Conservation (phyloP, 257 asterid genomes). For the Plantago elongata region DNA sequence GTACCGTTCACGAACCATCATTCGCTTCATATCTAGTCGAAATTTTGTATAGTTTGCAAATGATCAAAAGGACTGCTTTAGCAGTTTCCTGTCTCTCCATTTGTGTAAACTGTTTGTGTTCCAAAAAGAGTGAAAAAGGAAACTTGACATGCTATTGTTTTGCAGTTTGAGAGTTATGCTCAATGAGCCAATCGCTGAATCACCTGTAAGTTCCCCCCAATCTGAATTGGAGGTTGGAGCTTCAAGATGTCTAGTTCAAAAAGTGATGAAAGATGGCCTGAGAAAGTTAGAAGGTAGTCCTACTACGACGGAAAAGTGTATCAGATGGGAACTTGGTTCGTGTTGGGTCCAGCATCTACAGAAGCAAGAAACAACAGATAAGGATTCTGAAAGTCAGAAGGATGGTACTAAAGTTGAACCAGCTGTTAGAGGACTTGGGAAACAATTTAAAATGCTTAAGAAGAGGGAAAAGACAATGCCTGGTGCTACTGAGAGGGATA, state of each 20-base stretch:
- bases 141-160: constrained; percentile 24
- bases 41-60: no score
- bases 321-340: constrained; percentile 99
- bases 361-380: constrained; percentile 63
- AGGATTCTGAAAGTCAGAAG: constrained; percentile 38
- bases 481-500: constrained; percentile 35
- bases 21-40: not conserved
- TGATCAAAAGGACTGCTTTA: no score
- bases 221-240: constrained; percentile 38
- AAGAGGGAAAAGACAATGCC: constrained; percentile 54
- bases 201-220: constrained; percentile 38
- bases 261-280: constrained; percentile 62
- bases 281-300: constrained; percentile 38
- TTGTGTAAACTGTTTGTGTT: constrained; percentile 10
- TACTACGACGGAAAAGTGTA: constrained; percentile 36
- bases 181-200: constrained; percentile 42
- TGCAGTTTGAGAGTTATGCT: constrained; percentile 81
- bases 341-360: constrained; percentile 99
- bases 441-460: constrained; percentile 87
- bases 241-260: constrained; percentile 48
- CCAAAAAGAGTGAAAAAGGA: not conserved
- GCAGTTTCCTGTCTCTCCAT: no score
- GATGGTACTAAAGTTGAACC: constrained; percentile 60
- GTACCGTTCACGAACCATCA: constrained; percentile 11
- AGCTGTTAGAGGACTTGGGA: constrained; percentile 89